Evolutionary conservation across 495 filamentous ascomycete species (phyloP), one percentile per base, ranked within the genome.

Genomic region (Hypoxylon rickii): DNA sequence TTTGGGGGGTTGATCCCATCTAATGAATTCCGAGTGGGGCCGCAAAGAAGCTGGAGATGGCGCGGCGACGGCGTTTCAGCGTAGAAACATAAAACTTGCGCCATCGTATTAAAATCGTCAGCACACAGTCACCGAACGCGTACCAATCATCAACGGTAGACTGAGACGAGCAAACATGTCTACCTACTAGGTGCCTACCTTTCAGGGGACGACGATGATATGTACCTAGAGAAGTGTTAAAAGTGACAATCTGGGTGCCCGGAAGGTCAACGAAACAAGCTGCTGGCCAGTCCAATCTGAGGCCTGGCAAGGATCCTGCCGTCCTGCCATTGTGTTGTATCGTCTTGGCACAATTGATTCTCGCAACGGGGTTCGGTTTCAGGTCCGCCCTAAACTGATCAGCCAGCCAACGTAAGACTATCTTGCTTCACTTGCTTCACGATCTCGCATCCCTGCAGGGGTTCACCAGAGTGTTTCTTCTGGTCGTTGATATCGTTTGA

Each of bases 391-490:
- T 50, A 56, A 53, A 48, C 43, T 38, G 4, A 29, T 10, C 24
- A 4, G 10, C 4, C 36, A 33, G 20, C 12, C 22, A 44, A 54
- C 8, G 32, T 52, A 53, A 63, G 59, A 57, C 53, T 52, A 42
- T 52, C 36, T 37, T 63, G 59, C 59, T 33, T 63, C 59, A 63
- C 36, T 37, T 63, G 59, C 59, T 33, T 63, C 59, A 63, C 48
- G 52, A 57, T 57, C 47, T 52, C 10, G 17, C 19, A 40, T 39
- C 55, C 51, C 51, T 53, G 31, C 1, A 13, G 13, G 18, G 7
- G 18, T 10, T 21, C 13, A 15, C 33, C 22, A 24, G 34, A 38
- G 42, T 49, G 53, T 63, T 53, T 57, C 44, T 38, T 49, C 38
- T 24, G 17, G 33, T 47, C 15, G 26, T 48, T 13, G 36, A 47